These are phyloP conservation scores for Arachnomyces sp. DNA, from an alignment of 2,329 filamentous ascomycete species.

Conservation along the genomic window DNA sequence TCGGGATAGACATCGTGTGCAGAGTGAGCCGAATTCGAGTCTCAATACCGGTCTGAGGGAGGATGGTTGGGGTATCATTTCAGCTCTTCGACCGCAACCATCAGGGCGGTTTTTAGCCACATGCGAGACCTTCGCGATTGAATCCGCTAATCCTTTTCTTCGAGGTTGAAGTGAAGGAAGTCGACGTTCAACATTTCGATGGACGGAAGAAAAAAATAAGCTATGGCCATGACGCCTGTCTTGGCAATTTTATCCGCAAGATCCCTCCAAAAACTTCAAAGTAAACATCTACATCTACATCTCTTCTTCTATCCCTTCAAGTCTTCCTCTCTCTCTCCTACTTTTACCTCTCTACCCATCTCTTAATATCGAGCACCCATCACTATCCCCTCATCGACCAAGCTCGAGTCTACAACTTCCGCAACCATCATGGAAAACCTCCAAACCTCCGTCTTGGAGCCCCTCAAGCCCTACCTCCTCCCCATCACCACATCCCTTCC, in stretches of 20 bases:
- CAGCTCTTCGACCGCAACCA: conserved; percentile 2
- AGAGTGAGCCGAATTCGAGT: conserved; percentile 24
- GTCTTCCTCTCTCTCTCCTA: no score
- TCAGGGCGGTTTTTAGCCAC: conserved; percentile 12
- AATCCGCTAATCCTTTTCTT: background rate
- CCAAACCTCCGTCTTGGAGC: conserved; percentile 32
- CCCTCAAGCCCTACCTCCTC: conserved; percentile 44
- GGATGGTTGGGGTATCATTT: conserved; percentile 30
- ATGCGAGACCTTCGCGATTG: no score
- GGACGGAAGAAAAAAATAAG: no score
- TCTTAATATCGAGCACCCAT: no score
- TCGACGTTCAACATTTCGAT: no score
- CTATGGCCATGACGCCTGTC: no score
- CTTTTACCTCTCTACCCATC: no score
- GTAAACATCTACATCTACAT: no score
- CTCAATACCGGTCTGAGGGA: conserved; percentile 24
- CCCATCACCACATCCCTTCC: conserved; percentile 69
- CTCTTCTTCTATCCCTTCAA: no score
- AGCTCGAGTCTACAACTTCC: background rate
- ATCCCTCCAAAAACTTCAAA: no score
- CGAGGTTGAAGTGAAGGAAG: no score
- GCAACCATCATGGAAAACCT: conserved; percentile 23
- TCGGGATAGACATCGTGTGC: conserved; percentile 27
- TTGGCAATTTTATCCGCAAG: no score
- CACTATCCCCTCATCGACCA: background rate